Conservation (phyloP, 148 eudicot genomes). For the Camellia granthamiana region DNA sequence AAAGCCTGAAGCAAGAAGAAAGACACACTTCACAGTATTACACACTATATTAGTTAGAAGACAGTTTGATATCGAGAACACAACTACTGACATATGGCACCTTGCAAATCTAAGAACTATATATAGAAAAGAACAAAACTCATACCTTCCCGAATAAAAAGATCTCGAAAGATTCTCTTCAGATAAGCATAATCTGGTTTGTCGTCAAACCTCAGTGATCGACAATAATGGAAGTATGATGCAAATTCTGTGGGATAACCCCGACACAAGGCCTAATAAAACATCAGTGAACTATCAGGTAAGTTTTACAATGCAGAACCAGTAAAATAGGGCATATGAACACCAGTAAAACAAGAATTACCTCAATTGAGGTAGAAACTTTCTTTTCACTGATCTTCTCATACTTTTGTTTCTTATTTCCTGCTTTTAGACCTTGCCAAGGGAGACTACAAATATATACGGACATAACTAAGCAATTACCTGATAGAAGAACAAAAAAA, state of each 20-base stretch:
- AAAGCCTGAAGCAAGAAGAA: slow-evolving; percentile 51
- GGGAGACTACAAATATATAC: slow-evolving; percentile 55
- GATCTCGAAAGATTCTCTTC: slow-evolving; percentile 84
- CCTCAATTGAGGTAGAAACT: slow-evolving; percentile 81
- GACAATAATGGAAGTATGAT: slow-evolving; percentile 81
- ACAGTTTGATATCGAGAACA: not conserved
- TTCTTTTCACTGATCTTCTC: slow-evolving; percentile 86
- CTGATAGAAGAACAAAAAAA: not conserved
- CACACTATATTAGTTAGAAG: not conserved
- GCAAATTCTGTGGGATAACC: slow-evolving; percentile 86
- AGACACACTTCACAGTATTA: not conserved
- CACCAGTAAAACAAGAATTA: slow-evolving; percentile 16
- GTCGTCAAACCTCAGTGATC: slow-evolving; percentile 80
- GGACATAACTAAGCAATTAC: slow-evolving; percentile 22
- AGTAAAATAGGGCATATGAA: not conserved
- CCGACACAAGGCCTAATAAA: slow-evolving; percentile 67
- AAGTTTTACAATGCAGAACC: slow-evolving; percentile 5
- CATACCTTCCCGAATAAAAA: slow-evolving; percentile 80
- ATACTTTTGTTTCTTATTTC: slow-evolving; percentile 80
- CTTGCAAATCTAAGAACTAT: not conserved
- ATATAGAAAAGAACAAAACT: not conserved
- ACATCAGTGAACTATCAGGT: not conserved
- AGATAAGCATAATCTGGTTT: slow-evolving; percentile 87
- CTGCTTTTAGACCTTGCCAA: slow-evolving; percentile 92
- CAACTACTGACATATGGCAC: not conserved